phyloP scores from a whole-genome alignment of 2,329 filamentous ascomycete genomes.

The Phaeosphaeria sp. region DNA sequence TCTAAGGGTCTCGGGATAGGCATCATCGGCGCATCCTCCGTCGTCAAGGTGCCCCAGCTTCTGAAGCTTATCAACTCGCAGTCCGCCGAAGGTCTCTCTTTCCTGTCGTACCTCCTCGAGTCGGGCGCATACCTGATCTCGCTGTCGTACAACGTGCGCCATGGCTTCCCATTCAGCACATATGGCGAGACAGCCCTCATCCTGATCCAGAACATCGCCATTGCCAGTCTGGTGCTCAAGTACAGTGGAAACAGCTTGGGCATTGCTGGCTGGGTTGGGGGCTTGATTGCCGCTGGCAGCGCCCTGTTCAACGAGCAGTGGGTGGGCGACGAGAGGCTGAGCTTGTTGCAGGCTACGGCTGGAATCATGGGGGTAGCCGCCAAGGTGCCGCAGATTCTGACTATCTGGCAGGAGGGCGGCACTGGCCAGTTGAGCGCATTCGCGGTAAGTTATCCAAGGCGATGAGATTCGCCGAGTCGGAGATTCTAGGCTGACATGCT shows the following conservation, averaged over 20 bases:
- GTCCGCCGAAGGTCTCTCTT: constrained; percentile 83
- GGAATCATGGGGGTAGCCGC: constrained; percentile 83
- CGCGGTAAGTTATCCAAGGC: constrained; percentile 68
- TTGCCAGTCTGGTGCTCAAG: constrained; percentile 83
- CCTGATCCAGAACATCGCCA: constrained; percentile 88
- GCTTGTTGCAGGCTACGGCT: constrained; percentile 81
- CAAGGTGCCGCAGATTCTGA: constrained; percentile 91
- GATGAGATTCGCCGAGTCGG: background rate
- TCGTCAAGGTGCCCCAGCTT: constrained; percentile 98
- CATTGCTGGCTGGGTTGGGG: constrained; percentile 80
- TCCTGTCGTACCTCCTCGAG: constrained; percentile 92
- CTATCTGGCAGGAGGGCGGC: constrained; percentile 82
- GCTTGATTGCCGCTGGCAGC: constrained; percentile 71
- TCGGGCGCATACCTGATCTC: constrained; percentile 86
- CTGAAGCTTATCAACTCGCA: constrained; percentile 84
- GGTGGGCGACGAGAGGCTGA: constrained; percentile 71
- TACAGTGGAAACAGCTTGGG: constrained; percentile 73
- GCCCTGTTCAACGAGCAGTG: constrained; percentile 73
- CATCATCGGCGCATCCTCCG: constrained; percentile 86
- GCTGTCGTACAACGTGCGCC: constrained; percentile 89
- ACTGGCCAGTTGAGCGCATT: constrained; percentile 97
- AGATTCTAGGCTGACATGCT: background rate
- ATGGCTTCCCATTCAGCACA: constrained; percentile 93
- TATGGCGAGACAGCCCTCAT: constrained; percentile 96
- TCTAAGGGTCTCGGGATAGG: constrained; percentile 92